These are phyloP conservation scores for Cryptococcus wingfieldii DNA, from an alignment of 1,284 basidiomycete species.

Conservation along the genomic window DNA sequence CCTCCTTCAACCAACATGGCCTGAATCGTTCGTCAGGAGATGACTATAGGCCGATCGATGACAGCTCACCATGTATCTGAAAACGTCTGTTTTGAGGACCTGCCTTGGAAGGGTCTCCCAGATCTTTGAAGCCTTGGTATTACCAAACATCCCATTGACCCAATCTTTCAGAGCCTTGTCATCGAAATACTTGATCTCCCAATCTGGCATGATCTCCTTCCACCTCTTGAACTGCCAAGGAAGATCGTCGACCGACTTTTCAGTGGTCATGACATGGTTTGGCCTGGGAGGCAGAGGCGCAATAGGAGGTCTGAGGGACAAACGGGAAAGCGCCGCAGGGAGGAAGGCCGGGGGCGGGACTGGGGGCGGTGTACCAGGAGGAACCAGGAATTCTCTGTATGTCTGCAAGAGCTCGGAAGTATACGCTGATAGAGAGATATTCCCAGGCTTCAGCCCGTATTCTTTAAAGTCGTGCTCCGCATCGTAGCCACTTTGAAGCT, in stretches of 20 bases:
- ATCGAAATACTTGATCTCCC: constrained; percentile 31
- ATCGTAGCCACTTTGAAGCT: constrained; percentile 19
- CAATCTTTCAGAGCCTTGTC: constrained; percentile 29
- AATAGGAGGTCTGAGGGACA: constrained; percentile 28
- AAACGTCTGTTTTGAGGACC: constrained; percentile 37
- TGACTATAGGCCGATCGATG: not conserved
- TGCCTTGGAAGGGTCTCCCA: constrained; percentile 30
- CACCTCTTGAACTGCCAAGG: constrained; percentile 32
- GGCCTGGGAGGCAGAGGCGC: constrained; percentile 23
- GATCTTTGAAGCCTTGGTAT: constrained; percentile 22
- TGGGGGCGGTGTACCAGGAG: constrained; percentile 4
- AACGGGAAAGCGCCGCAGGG: constrained; percentile 18
- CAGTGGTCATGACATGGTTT: constrained; percentile 34
- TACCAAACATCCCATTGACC: constrained; percentile 30
- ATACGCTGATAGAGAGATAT: constrained; percentile 23
- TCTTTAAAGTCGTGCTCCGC: constrained; percentile 19
- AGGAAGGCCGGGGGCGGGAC: constrained; percentile 16
- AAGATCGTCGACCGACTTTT: constrained; percentile 25
- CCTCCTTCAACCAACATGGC: constrained; percentile 35
- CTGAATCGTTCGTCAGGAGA: constrained; percentile 1
- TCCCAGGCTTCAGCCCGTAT: constrained; percentile 29
- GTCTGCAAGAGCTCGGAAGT: constrained; percentile 20
- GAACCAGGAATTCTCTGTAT: constrained; percentile 22
- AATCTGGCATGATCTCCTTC: constrained; percentile 36
- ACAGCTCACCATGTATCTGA: constrained; percentile 25